A percentile compares a stretch with the other conserved stretches of the same genome.
These are phyloP conservation scores for Ophiocordyceps australis DNA, from an alignment of 2,329 filamentous ascomycete species.

Conservation along the genomic window DNA sequence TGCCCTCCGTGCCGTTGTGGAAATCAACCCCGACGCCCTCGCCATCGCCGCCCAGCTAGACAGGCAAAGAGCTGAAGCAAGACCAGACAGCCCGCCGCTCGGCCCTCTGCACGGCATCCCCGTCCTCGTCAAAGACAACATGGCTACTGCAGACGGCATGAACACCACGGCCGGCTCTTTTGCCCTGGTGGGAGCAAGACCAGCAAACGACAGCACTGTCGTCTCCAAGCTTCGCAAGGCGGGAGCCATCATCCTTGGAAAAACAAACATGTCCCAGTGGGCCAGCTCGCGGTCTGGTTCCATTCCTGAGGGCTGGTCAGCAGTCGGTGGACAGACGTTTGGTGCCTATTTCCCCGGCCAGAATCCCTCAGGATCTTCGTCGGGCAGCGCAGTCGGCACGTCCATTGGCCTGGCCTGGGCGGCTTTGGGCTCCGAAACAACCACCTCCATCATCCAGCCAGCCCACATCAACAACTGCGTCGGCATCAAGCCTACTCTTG, in stretches of 20 bases:
- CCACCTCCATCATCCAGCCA: constrained; percentile 42
- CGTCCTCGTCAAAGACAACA: constrained; percentile 49
- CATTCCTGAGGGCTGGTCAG: constrained; percentile 43
- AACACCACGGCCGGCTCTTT: constrained; percentile 46
- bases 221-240: constrained; percentile 39
- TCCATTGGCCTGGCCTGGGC: constrained; percentile 3
- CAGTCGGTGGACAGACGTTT: constrained; percentile 41
- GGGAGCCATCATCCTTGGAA: constrained; percentile 47
- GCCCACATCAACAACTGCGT: constrained; percentile 24
- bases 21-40: constrained; percentile 19
- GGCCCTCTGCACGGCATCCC: constrained; percentile 45
- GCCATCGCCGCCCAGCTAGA: constrained; percentile 18
- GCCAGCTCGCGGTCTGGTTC: background rate
- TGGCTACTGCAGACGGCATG: constrained; percentile 43
- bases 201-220: constrained; percentile 35
- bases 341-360: constrained; percentile 43
- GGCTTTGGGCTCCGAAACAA: constrained; percentile 21
- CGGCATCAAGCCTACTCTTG: background rate
- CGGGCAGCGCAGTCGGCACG: constrained; percentile 40
- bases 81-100: constrained; percentile 1
- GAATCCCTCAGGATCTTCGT: constrained; percentile 43
- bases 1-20: constrained; percentile 11
- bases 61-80: constrained; percentile 3
- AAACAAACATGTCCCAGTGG: constrained; percentile 48
- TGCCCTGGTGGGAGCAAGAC: constrained; percentile 38